A percentile compares a stretch with the other conserved stretches of the same genome.
phyloP scores from a whole-genome alignment of 768 basidiomycete genomes.

The Pseudohyphozyma bogoriensis region DNA sequence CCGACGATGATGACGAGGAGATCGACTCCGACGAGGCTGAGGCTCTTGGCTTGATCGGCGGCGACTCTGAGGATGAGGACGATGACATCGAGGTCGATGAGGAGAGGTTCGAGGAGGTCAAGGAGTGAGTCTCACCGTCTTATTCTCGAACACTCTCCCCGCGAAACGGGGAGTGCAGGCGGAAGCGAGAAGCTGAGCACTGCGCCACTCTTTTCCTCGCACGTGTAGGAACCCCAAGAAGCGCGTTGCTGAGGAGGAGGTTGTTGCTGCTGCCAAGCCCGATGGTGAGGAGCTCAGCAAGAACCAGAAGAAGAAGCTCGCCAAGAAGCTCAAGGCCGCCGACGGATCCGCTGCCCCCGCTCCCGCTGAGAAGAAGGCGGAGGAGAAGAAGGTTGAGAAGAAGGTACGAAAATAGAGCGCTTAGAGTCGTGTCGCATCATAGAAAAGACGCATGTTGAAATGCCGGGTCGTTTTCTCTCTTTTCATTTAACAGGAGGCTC shows the following conservation, averaged over 20 bases:
- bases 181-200: not conserved
- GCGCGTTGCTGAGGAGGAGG: constrained; percentile 20
- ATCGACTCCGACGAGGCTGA: constrained; percentile 34
- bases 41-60: constrained; percentile 19
- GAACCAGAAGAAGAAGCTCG: constrained; percentile 45
- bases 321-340: constrained; percentile 29
- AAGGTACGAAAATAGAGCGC: constrained; percentile 12
- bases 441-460: constrained; percentile 23
- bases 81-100: too few species aligned
- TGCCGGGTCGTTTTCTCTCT: not conserved
- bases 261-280: constrained; percentile 18
- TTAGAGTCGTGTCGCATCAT: constrained; percentile 13
- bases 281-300: constrained; percentile 27
- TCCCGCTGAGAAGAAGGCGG: constrained; percentile 15
- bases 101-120: constrained; percentile 30
- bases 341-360: constrained; percentile 27
- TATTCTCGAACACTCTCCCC: not conserved
- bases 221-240: constrained; percentile 21
- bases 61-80: constrained; percentile 48
- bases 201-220: too few species aligned
- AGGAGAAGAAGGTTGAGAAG: constrained; percentile 33
- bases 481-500: not conserved
- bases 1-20: constrained; percentile 14
- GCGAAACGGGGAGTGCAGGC: not conserved
- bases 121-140: constrained; percentile 35